Evolutionary conservation across 2,329 filamentous ascomycete genomes (phyloP).

Genomic region (Achaetomium macrosporum): DNA sequence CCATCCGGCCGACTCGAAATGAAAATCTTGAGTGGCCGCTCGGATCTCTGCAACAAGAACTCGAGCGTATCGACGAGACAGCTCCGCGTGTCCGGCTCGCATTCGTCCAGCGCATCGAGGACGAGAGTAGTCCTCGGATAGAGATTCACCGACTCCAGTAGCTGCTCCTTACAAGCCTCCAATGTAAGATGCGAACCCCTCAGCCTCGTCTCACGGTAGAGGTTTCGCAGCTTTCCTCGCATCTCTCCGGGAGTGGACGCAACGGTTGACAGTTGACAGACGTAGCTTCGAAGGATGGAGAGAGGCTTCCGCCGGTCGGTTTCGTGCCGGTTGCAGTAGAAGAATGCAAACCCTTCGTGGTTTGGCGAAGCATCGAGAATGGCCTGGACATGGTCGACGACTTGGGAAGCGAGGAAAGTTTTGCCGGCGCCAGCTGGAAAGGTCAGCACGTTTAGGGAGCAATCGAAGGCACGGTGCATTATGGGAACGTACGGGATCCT

Average conservation of each 20-base stretch:
- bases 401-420: slow-evolving; percentile 17
- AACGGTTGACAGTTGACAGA: slow-evolving; percentile 28
- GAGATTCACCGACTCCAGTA: slow-evolving; percentile 25
- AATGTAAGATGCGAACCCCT: slow-evolving; percentile 12
- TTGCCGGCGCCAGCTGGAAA: slow-evolving; percentile 19
- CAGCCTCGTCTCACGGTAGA: neutral
- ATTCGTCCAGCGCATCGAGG: slow-evolving; percentile 35
- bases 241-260: neutral
- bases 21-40: slow-evolving; percentile 30
- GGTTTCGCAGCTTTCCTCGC: slow-evolving; percentile 6
- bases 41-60: slow-evolving; percentile 21
- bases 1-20: slow-evolving; percentile 30
- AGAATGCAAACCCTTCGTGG: slow-evolving; percentile 28
- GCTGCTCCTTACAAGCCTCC: slow-evolving; percentile 17
- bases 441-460: slow-evolving; percentile 1
- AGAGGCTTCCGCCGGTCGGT: slow-evolving; percentile 24
- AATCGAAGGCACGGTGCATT: neutral
- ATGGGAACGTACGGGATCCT: slow-evolving; percentile 8
- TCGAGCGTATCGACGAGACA: slow-evolving; percentile 27
- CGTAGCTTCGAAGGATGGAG: slow-evolving; percentile 29
- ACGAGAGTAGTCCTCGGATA: slow-evolving; percentile 30
- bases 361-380: neutral
- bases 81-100: slow-evolving; percentile 23
- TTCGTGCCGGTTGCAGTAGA: slow-evolving; percentile 32
- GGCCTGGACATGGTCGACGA: slow-evolving; percentile 14